Base-by-base conservation (phyloP, 108 stramenopile genomes). In the Cyclotella sp. region DNA sequence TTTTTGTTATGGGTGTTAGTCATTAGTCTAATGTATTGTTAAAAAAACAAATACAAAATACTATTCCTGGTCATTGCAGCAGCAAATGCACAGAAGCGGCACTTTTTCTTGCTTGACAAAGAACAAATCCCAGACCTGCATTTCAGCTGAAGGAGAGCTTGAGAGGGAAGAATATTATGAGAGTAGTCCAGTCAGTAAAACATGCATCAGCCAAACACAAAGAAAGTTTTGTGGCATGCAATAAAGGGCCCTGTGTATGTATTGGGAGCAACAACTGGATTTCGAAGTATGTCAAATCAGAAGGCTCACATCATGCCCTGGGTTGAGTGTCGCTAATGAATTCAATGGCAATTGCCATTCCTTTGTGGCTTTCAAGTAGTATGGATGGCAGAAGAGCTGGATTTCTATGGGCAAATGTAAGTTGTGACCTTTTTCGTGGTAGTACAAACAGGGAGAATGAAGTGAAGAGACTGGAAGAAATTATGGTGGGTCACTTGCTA, bases 241-340 rank as follows among this genome's bases (percentile, higher is more conserved):
- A 60, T 30, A 27, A 78, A 26, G 79, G 78, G 41, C 70, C 87
- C 14, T 76, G 83, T 53, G 93, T 90, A 6, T 89, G 88, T 54
- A 86, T 91, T 61, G 91, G 93, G 30, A 81, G 86, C 8, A 67
- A 80, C 29, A 72, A 84, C 0, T 95, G 93, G 93, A 67, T 95
- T n/a, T n/a, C n/a, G n/a, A n/a, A n/a, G n/a, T n/a, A n/a, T n/a
- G n/a, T n/a, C n/a, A n/a, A n/a, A n/a, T n/a, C n/a, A n/a, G n/a
- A n/a, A n/a, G n/a, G n/a, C n/a, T n/a, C n/a, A n/a, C n/a, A n/a
- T n/a, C n/a, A 92, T 77, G 89, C 90, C 9, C 63, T 95, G 51
- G 63, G 53, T 16, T 90, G 86, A 63, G 90, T 91, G 28, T 59
- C 57, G 11, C 60, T 91, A 5, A 57, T 66, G 40, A 84, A 71